Base-by-base conservation (phyloP, 805 yeast genomes). In the Scheffersomyces stipitis region DNA sequence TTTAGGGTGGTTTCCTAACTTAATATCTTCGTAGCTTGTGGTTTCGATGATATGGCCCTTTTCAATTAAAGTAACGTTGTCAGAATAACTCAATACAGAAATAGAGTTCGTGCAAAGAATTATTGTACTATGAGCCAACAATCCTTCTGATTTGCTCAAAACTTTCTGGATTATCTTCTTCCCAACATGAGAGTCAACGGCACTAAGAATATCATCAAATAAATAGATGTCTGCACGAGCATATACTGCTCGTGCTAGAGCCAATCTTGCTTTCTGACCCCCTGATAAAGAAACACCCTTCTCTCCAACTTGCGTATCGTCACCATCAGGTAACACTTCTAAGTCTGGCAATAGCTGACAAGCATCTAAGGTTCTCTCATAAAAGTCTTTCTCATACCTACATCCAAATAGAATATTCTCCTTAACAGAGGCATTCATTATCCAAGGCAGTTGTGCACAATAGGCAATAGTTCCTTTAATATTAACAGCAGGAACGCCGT, bases 131-230 rank as follows among this genome's bases (percentile, higher is more conserved):
- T 52, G 34, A 3, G 49, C 43, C 36, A 57, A 49, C 23, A 57
- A 35, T 4, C 62, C 62, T 3, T 35, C 31, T 3, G 46, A 35
- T 20, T 20, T 20, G 27, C 60, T 39, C 35, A 57, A 45, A 2
- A 57, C 60, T n/a, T 51, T 43, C 6, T 56, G 45, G 13, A 51
- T 51, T 22, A 57, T 57, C 28, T 43, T 47, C 38, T 55, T 57
- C 1, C 61, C 62, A 22, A 57, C 61, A 30, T 57, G 61, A 1
- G 60, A 51, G 36, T 57, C 62, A 12, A 57, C 61, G 3, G 62
- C 60, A 4, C 55, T 48, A 26, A 57, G 46, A 4, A 56, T 43
- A 31, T 57, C 62, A 27, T 57, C 62, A 20, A 57, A 40, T 27
- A 57, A 41, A 36, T 52, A 56, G 6, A 57, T 40, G 29, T 57